These are phyloP conservation scores for Pinus tabuliformis DNA, from an alignment of 75 land plant genomes.

Conservation along the genomic window DNA sequence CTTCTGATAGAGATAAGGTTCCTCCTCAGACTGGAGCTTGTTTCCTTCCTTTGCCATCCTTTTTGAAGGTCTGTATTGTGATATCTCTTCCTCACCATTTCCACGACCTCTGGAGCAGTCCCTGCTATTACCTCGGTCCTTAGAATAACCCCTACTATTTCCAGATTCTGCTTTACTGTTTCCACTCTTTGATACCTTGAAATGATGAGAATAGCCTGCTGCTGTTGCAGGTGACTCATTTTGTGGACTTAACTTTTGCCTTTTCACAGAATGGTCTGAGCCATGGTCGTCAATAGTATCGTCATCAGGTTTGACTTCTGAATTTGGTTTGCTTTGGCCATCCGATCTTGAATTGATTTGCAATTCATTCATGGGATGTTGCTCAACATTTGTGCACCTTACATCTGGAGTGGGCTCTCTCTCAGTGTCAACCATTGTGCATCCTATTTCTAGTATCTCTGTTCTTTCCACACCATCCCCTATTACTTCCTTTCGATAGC, in stretches of 20 bases:
- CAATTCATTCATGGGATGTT: constrained; percentile 3
- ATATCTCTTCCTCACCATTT: constrained; percentile 41
- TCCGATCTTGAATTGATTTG: constrained; percentile 3
- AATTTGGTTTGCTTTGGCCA: constrained; percentile 10
- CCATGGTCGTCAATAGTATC: constrained; percentile 12
- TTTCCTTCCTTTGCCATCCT: constrained; percentile 16
- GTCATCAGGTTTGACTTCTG: constrained; percentile 6
- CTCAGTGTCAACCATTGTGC: constrained; percentile 14
- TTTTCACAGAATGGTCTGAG: constrained; percentile 16
- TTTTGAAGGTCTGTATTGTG: constrained; percentile 29
- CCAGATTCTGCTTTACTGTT: constrained; percentile 43
- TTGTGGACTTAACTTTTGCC: constrained; percentile 33
- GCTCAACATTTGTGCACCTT: constrained; percentile 7
- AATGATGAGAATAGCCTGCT: constrained; percentile 22
- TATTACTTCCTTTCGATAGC: constrained; percentile 20
- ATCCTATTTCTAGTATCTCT: constrained; percentile 8
- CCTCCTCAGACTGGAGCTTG: constrained; percentile 28
- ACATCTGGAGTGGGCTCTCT: constrained; percentile 14
- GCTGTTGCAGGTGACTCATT: constrained; percentile 28
- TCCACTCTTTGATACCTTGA: constrained; percentile 38
- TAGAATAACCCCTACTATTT: constrained; percentile 36
- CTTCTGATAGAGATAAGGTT: constrained; percentile 22
- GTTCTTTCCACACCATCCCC: constrained; percentile 22
- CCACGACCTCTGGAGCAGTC: constrained; percentile 29
- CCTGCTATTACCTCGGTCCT: constrained; percentile 20